These are phyloP conservation scores for Penicillium pulvis DNA, from an alignment of 495 filamentous ascomycete species.

Conservation along the genomic window DNA sequence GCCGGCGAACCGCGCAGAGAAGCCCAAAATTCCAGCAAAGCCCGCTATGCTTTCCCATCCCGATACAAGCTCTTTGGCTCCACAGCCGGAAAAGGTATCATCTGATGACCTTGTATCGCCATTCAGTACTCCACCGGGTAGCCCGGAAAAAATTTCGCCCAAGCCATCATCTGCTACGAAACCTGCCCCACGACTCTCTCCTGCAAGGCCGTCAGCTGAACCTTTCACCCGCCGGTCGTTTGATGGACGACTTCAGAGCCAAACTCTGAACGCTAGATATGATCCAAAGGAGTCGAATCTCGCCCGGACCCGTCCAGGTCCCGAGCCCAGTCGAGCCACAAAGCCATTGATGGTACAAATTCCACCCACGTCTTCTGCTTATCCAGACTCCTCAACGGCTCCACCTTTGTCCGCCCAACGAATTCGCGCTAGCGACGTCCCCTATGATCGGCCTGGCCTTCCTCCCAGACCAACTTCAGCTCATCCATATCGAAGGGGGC, in stretches of 20 bases:
- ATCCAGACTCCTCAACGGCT: slow-evolving; percentile 25
- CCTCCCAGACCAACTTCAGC: slow-evolving; percentile 52
- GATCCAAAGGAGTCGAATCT: slow-evolving; percentile 38
- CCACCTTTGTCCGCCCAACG: slow-evolving; percentile 32
- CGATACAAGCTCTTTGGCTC: slow-evolving; percentile 36
- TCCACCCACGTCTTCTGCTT: slow-evolving; percentile 26
- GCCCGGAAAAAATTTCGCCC: slow-evolving; percentile 57
- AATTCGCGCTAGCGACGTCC: slow-evolving; percentile 34
- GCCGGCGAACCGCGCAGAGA: slow-evolving; percentile 77
- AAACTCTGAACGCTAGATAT: slow-evolving; percentile 6
- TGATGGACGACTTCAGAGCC: slow-evolving; percentile 28
- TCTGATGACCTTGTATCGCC: slow-evolving; percentile 69
- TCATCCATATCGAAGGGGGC: slow-evolving; percentile 22
- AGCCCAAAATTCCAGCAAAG: slow-evolving; percentile 68
- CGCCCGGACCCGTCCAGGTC: slow-evolving; percentile 25
- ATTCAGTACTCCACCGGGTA: slow-evolving; percentile 87
- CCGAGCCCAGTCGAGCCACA: slow-evolving; percentile 31
- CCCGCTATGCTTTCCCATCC: slow-evolving; percentile 39
- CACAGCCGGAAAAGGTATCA: slow-evolving; percentile 33
- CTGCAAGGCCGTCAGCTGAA: slow-evolving; percentile 27
- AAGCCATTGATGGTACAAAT: slow-evolving; percentile 43
- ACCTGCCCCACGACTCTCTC: slow-evolving; percentile 15
- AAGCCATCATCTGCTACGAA: slow-evolving; percentile 22
- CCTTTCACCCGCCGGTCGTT: slow-evolving; percentile 30
- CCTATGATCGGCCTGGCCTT: slow-evolving; percentile 60